Evolutionary conservation across 768 basidiomycete genomes (phyloP).

Genomic region (Arthromyces matolae): DNA sequence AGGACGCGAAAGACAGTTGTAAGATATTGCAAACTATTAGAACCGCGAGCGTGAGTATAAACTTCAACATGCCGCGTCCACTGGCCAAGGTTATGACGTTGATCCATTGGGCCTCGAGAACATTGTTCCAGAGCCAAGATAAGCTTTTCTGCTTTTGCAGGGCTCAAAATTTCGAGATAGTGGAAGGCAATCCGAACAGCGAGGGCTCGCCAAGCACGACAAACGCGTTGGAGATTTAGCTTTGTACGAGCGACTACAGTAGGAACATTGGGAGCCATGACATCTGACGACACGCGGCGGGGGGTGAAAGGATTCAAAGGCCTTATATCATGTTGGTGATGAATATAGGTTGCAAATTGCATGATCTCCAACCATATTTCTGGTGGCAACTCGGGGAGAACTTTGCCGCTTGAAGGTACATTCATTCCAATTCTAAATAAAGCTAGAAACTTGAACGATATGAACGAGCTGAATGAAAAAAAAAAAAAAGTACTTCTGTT

Average conservation of each 20-base stretch:
- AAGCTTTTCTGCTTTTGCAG: constrained; percentile 35
- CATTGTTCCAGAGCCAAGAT: constrained; percentile 31
- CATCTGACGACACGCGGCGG: constrained; percentile 38
- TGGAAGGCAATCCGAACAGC: constrained; percentile 42
- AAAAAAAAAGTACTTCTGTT: too few species aligned
- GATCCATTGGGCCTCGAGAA: constrained; percentile 1
- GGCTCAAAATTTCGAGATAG: constrained; percentile 44
- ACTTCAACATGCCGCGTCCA: constrained; percentile 49
- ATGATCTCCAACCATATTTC: constrained; percentile 58
- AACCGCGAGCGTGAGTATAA: constrained; percentile 41
- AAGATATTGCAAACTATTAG: constrained; percentile 34
- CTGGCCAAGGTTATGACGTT: constrained; percentile 31
- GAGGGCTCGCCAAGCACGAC: constrained; percentile 42
- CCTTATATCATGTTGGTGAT: constrained; percentile 38
- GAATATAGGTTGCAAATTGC: constrained; percentile 49
- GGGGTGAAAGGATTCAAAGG: constrained; percentile 45
- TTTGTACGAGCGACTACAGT: constrained; percentile 46
- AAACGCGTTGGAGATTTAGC: constrained; percentile 45
- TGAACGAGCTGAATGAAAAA: too few species aligned
- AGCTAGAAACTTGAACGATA: too few species aligned
- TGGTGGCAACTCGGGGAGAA: too few species aligned
- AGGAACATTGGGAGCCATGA: constrained; percentile 45
- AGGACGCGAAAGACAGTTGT: constrained; percentile 41
- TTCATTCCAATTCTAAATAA: too few species aligned
- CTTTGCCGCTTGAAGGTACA: too few species aligned